A percentile compares a stretch with the other conserved stretches of the same genome.
Conservation (phyloP, 148 eudicot genomes). For the Chenopodium formosanum region DNA sequence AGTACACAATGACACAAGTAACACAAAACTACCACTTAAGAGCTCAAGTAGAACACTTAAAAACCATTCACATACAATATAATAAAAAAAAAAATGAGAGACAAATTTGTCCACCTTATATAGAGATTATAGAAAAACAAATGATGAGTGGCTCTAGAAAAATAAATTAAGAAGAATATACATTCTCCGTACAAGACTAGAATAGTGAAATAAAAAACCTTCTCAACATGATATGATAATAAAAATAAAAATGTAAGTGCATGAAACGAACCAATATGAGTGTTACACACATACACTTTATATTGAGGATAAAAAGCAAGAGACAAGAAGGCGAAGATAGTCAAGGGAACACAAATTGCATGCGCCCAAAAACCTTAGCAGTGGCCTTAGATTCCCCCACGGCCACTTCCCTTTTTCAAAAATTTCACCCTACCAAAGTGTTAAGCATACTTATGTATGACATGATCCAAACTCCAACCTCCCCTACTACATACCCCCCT, state of each 20-base stretch:
- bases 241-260: background rate
- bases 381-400: constrained; percentile 17
- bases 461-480: background rate
- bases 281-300: background rate
- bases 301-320: background rate
- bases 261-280: background rate
- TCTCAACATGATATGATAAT: background rate
- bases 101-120: background rate
- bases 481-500: background rate
- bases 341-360: constrained; percentile 19
- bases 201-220: background rate
- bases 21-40: too few species aligned
- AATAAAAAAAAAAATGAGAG: background rate
- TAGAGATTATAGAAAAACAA: background rate
- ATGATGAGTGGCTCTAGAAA: background rate
- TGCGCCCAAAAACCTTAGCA: constrained; percentile 19
- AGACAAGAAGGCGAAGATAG: background rate
- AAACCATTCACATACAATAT: too few species aligned
- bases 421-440: background rate
- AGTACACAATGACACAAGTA: too few species aligned
- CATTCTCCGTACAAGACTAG: background rate
- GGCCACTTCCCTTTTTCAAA: background rate
- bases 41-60: too few species aligned
- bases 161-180: background rate
- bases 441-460: background rate